Conservation (phyloP, 2,329 filamentous ascomycete genomes). For the Macrophomina tecta region DNA sequence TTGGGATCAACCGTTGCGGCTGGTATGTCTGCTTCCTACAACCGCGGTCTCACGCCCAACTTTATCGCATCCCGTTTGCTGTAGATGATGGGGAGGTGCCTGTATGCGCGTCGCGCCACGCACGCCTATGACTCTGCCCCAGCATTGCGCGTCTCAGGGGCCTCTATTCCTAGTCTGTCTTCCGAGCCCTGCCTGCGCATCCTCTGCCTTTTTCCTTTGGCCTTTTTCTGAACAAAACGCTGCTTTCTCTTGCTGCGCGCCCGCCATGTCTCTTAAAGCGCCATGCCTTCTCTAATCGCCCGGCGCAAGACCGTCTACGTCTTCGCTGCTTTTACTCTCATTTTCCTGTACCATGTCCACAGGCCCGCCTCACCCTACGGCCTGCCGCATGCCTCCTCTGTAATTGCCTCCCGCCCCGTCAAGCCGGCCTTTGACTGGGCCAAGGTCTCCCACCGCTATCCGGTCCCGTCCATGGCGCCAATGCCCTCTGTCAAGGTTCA, state of each 20-base stretch:
- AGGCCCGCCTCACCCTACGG: not conserved
- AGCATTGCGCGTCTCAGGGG: not conserved
- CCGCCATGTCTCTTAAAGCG: not conserved
- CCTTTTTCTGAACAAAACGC: not conserved
- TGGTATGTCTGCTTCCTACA: not conserved
- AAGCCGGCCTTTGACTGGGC: conserved; percentile 45
- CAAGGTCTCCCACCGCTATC: conserved; percentile 47
- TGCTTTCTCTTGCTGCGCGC: not conserved
- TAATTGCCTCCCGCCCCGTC: not conserved
- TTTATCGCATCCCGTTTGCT: not conserved
- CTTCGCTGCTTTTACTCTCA: conserved; percentile 31
- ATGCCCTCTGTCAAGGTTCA: conserved; percentile 44
- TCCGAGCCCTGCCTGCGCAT: not conserved
- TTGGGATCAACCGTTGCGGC: not conserved
- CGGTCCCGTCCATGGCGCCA: conserved; percentile 42
- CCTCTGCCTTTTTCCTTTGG: not conserved
- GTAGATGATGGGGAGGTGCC: not conserved
- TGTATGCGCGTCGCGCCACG: conserved; percentile 1
- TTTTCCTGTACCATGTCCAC: conserved; percentile 37
- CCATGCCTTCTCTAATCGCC: conserved; percentile 10
- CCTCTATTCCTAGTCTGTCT: no score
- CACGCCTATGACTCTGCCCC: conserved; percentile 2
- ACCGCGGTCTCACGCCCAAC: not conserved
- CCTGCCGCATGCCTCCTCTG: not conserved
- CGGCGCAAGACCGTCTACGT: conserved; percentile 38